phyloP scores from a whole-genome alignment of 2,329 filamentous ascomycete species.

The Pseudocercospora cruenta region DNA sequence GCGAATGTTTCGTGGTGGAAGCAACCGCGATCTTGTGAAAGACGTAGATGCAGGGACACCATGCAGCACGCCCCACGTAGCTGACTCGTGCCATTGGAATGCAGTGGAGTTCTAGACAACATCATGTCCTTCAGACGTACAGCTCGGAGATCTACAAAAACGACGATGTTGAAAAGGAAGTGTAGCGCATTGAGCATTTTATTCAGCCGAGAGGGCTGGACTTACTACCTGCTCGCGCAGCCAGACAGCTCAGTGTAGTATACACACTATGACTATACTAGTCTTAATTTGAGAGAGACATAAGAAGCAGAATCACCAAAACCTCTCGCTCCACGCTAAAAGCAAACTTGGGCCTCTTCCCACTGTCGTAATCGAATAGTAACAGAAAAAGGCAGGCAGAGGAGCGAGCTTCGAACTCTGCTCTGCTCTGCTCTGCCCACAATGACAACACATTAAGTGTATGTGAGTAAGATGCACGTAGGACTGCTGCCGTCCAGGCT shows the following conservation, averaged over 20 bases:
- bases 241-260: slow-evolving; percentile 6
- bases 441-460: slow-evolving; percentile 24
- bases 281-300: neutral
- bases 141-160: neutral
- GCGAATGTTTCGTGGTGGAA: neutral
- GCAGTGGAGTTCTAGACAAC: neutral
- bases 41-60: neutral
- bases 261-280: slow-evolving; percentile 10
- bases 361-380: neutral
- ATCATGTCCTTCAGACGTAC: neutral
- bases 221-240: neutral
- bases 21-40: neutral
- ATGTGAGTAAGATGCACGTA: slow-evolving; percentile 5
- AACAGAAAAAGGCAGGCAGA: neutral
- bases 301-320: slow-evolving; percentile 5
- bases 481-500: slow-evolving; percentile 1
- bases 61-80: neutral
- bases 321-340: neutral
- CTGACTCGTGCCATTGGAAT: neutral
- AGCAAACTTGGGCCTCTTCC: neutral
- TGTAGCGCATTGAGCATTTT: neutral
- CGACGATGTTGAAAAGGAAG: neutral
- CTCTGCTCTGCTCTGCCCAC: slow-evolving; percentile 15
- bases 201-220: neutral
- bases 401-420: neutral